Evolutionary conservation across 768 basidiomycete species (phyloP), one percentile per base, ranked within the genome.

Genomic region (Leucogyrophana mollusca): DNA sequence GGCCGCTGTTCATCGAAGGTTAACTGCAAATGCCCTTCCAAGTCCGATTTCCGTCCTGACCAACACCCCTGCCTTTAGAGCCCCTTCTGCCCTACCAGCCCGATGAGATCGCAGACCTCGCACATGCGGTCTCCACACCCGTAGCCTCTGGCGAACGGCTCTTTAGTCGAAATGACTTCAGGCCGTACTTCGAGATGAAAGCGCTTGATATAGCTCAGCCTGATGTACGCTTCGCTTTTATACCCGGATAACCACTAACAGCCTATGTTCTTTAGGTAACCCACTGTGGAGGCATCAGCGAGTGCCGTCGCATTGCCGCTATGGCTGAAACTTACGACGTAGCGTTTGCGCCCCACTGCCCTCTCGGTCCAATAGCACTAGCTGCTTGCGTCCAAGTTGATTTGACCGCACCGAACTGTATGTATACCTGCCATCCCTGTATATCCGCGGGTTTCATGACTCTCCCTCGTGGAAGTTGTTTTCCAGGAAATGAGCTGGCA

Each of bases 161-260:
- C 2, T 84, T 77, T 61, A 77, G 78, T 5, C 73, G 82, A 3
- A 65, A 73, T 38, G 84, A 87, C 51, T 81, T 82, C 54, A 72
- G 83, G 2, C 82, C 81, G 0, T 85, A 83, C 62, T 69, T 86
- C 36, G 85, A 85, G 53, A 64, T 69, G 34, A 71, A 83, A 13
- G 79, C 77, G 4, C 75, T 87, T 49, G 83, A 85, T 55, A 82
- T 86, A 49, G 79, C 78, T 0, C 85, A 87, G 58, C 84, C 84
- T 13, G 85, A 86, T 56, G 78, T 83, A 44, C 45, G 71, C 64
- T 13, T 6, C 27, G 27, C 27, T 30, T 7, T 30, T 6, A 30
- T 7, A 30, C 27, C 27, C 27, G 7, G 13, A 6, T 13, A 30
- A 7, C 6, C 27, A 30, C 27, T 30, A 13, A n/a, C n/a, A 6